Conservation (phyloP, 2,329 filamentous ascomycete genomes). For the Fusarium phyllophilum region DNA sequence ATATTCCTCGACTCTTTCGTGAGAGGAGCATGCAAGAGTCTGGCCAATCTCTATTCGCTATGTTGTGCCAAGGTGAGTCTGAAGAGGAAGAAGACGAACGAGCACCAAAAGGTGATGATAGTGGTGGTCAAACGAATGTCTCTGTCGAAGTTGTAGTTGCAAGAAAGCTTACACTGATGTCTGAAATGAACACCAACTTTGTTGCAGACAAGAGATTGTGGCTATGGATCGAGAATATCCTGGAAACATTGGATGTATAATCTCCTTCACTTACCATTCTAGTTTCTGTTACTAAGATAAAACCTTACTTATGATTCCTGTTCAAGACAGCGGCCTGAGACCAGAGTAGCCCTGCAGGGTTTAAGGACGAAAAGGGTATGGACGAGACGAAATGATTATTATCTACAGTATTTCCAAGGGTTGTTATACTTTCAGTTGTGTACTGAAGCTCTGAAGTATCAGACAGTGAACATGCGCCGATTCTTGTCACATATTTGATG, state of each 20-base stretch:
- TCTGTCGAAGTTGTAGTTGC: not conserved
- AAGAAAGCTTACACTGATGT: not conserved
- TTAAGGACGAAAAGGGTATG: not conserved
- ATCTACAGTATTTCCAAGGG: not conserved
- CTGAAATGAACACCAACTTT: not conserved
- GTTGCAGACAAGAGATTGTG: not conserved
- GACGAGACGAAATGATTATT: no score
- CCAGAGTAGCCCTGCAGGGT: accelerated
- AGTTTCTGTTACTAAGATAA: accelerated
- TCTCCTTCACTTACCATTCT: not conserved
- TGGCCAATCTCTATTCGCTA: not conserved
- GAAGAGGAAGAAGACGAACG: not conserved
- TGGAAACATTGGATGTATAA: not conserved
- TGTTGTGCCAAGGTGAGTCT: not conserved
- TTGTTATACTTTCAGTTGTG: accelerated
- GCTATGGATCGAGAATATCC: not conserved
- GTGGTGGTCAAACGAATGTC: no score
- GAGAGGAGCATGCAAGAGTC: not conserved
- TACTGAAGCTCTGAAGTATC: not conserved
- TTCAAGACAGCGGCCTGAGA: not conserved
- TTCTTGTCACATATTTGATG: not conserved
- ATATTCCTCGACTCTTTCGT: not conserved
- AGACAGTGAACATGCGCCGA: not conserved
- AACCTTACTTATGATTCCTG: no score
- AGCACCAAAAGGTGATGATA: accelerated